Conservation (phyloP, 805 yeast species). For the Candida ipomoeae region DNA sequence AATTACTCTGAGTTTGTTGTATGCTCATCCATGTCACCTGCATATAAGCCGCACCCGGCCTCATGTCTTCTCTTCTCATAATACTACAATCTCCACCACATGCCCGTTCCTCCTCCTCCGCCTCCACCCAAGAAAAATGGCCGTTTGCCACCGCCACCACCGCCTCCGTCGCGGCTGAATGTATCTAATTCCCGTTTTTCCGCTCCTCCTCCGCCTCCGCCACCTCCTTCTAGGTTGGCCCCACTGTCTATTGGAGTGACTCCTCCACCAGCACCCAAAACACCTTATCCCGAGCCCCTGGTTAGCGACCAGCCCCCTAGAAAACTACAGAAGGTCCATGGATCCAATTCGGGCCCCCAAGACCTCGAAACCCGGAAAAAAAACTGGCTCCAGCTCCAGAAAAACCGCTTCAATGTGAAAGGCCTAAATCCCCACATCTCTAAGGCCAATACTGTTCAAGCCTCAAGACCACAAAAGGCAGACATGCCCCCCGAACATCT, state of each 20-base stretch:
- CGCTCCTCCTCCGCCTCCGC: conserved; percentile 18
- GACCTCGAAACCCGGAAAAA: conserved; percentile 44
- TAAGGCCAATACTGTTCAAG: conserved; percentile 43
- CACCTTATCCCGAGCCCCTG: neutral
- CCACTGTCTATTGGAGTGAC: neutral
- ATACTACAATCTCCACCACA: neutral
- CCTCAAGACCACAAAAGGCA: conserved; percentile 48
- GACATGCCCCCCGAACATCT: conserved; percentile 94
- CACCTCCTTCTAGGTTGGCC: neutral
- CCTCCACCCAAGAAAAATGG: conserved; percentile 12
- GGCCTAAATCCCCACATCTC: neutral
- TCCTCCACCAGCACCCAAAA: neutral
- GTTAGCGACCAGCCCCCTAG: conserved; percentile 9
- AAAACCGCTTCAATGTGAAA: conserved; percentile 42
- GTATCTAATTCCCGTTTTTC: neutral
- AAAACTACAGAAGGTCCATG: conserved; percentile 7
- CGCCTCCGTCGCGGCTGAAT: conserved; percentile 27
- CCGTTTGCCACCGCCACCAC: conserved; percentile 23
- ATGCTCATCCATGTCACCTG: neutral
- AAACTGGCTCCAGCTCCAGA: conserved; percentile 64
- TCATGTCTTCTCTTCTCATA: conserved; percentile 1
- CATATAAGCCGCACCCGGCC: neutral
- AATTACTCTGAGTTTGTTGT: too few species aligned
- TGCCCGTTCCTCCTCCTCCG: conserved; percentile 23
- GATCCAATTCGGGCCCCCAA: neutral